phyloP scores from a whole-genome alignment of 257 asterid genomes.

The Solanum etuberosum region DNA sequence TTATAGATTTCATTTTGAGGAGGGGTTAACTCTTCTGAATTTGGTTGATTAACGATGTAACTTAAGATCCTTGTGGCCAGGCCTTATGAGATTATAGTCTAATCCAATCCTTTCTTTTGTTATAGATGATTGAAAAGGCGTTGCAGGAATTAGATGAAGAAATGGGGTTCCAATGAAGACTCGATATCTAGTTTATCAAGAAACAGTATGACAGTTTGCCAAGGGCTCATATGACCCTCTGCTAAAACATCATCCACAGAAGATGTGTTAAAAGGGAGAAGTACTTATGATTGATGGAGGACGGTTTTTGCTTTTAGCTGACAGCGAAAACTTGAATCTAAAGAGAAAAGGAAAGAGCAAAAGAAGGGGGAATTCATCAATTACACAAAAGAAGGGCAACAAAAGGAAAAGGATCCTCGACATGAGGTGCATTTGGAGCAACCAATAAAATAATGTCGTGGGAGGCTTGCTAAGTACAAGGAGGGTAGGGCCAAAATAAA shows the following conservation, averaged over 20 bases:
- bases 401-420: background rate
- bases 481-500: background rate
- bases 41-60: background rate
- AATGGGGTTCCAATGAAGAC: background rate
- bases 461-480: constrained; percentile 1
- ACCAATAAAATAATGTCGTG: background rate
- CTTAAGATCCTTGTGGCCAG: background rate
- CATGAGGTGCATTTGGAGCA: background rate
- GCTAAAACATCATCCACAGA: constrained; percentile 26
- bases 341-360: background rate
- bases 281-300: background rate
- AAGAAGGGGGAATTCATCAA: background rate
- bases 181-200: background rate
- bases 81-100: background rate
- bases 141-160: background rate
- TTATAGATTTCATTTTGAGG: background rate
- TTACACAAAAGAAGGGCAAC: background rate
- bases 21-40: background rate
- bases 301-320: background rate
- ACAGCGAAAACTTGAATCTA: background rate
- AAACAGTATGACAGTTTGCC: constrained; percentile 23
- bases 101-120: background rate
- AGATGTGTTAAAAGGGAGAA: background rate
- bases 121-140: background rate
- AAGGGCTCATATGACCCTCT: constrained; percentile 28